Percentiles rank a stretch among this genome's conserved stretches.
Conservation (phyloP, 257 asterid genomes). For the Fraxinus quadrangulata region DNA sequence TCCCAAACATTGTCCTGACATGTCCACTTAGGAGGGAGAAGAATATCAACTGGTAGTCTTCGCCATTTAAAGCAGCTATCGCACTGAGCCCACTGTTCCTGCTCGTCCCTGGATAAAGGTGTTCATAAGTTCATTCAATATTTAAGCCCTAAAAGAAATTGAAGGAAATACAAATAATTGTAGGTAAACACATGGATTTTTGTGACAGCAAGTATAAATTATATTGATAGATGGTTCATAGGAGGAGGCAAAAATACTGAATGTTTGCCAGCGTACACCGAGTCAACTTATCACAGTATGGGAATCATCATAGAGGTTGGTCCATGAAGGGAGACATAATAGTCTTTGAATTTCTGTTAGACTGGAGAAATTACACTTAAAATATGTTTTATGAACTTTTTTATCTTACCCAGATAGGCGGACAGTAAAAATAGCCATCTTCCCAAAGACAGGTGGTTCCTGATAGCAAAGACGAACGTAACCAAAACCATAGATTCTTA, state of each 20-base stretch:
- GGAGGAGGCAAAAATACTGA: no score
- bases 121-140: conserved; percentile 10
- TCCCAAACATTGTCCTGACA: conserved; percentile 66
- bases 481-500: conserved; percentile 24
- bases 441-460: conserved; percentile 94
- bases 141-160: neutral
- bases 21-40: conserved; percentile 88
- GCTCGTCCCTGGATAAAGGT: conserved; percentile 52
- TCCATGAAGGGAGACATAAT: no score
- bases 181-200: neutral
- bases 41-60: conserved; percentile 71
- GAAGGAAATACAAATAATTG: neutral
- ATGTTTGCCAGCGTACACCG: no score
- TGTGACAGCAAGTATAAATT: neutral
- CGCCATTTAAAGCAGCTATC: conserved; percentile 89
- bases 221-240: no score
- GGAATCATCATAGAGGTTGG: no score
- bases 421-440: conserved; percentile 67
- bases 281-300: no score
- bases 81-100: conserved; percentile 93
- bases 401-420: conserved; percentile 78
- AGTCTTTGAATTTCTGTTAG: no score
- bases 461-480: conserved; percentile 35
- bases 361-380: neutral
- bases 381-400: conserved; percentile 1